Evolutionary conservation across 2,329 filamentous ascomycete species (phyloP).

Genomic region (Gaeumannomyces sp.): DNA sequence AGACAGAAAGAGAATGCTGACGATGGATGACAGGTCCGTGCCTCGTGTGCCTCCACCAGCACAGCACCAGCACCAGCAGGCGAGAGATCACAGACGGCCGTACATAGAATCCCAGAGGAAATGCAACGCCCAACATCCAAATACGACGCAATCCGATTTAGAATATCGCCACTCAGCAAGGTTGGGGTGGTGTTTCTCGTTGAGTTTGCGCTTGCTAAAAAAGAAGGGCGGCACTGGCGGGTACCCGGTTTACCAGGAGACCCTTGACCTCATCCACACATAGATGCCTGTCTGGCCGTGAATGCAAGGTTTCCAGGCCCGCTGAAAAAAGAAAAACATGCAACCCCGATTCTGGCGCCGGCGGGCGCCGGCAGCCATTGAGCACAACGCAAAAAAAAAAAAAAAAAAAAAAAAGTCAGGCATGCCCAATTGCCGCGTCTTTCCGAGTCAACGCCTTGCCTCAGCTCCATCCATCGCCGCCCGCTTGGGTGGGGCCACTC

Average conservation of each 20-base stretch:
- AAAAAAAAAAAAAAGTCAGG: not conserved
- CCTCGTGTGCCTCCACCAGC: too few relatives aligned
- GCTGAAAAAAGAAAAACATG: not conserved
- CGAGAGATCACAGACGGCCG: too few relatives aligned
- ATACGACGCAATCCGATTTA: not conserved
- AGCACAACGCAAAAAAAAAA: too few relatives aligned
- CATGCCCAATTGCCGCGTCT: not conserved
- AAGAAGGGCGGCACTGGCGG: not conserved
- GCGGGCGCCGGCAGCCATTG: too few relatives aligned
- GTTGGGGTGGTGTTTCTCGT: not conserved
- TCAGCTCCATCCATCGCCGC: not conserved
- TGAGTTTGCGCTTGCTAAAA: not conserved
- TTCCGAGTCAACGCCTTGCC: not conserved
- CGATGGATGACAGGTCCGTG: not conserved
- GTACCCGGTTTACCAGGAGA: not conserved
- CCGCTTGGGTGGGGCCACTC: too few relatives aligned
- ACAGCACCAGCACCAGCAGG: not conserved
- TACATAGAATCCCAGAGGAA: not conserved
- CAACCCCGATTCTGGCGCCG: not conserved
- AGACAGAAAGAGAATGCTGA: not conserved
- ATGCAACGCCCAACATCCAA: not conserved
- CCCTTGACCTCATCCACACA: too few relatives aligned
- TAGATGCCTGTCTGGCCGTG: too few relatives aligned
- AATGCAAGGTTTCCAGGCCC: too few relatives aligned
- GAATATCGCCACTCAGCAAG: not conserved